Evolutionary conservation across 2,329 filamentous ascomycete species (phyloP), one percentile per base, ranked within the genome.

Genomic region (Aspergillus sp.): DNA sequence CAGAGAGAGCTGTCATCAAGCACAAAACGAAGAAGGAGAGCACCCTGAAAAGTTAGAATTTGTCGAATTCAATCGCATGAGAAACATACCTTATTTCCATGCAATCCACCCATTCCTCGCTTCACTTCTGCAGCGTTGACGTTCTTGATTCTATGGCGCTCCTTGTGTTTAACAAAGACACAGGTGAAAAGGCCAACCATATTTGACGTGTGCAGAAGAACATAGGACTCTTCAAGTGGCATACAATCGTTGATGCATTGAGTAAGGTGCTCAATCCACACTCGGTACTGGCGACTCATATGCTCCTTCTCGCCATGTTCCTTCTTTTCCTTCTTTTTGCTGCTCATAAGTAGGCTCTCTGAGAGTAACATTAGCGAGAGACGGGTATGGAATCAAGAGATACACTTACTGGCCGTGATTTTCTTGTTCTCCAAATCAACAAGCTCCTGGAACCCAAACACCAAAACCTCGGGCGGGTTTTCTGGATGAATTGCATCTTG

Each of bases 401-500:
- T 7, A 40, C 46, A 75, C 77, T 60, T 67, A 82, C 82, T 96
- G n/a, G 93, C 93, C 19, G 91, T 97, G 40, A 94, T 86, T 54
- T 90, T 94, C 71, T 97, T 97, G 69, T 98, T 88, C 65, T 98
- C 93, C 6, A 98, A 75, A 60, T 98, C 93, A 4, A 98, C 93
- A n/a, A 98, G 77, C 67, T 98, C 93, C 66, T 98, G 93, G 65
- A 98, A 98, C 1, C 90, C 91, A 72, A 98, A 98, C 1, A 97
- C 81, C 2, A 97, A 70, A 39, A 98, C 90, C 55, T 97, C 93
- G 0, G 93, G 89, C 6, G 86, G 82, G 33, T 85, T 79, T 49
- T 86, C 83, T n/a, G 79, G 80, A 51, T 84, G 79, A 27, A 98
- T 74, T 11, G 95, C 77, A 45, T 91, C 82, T 51, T 83, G 82